Base-by-base conservation (phyloP, 129 eudicot species). In the Mikania micrantha region DNA sequence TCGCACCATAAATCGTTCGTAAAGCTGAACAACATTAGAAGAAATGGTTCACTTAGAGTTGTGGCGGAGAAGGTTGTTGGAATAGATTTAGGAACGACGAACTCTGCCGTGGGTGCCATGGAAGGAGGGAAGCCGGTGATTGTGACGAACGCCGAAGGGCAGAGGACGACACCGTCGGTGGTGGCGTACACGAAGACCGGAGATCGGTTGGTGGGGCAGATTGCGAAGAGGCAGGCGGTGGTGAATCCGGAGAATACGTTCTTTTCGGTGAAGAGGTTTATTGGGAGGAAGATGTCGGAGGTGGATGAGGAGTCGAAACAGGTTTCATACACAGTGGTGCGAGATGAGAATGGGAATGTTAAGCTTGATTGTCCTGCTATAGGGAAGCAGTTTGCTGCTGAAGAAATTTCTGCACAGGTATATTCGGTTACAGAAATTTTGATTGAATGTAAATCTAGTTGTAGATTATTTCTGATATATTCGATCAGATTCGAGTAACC, bases 331-430 rank as follows among this genome's bases (percentile, higher is more conserved):
- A 72, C 66, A 17, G 94, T 91, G 39, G 88, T 91, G 1, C 77
- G 97, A 24, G 97, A 91, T 82, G 96, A 91, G 61, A 91, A 91
- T 74, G 97, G 97, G 12, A 91, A 91, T 31, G 97, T 91, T 15
- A 91, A 91, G 87, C 96, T 91, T 17, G 96, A 91, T 67, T 91
- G 97, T 60, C 97, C 97, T 52, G 97, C 97, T 40, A 91, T 91
- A 59, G 96, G 96, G 12, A 91, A 88, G 24, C 88, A 79, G 65
- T 91, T 91, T 69, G 97, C 97, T 9, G 97, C 97, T 64, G 97
- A 91, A 71, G 97, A 91, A 58, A 91, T 91, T 32, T 91, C 97
- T 0, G 97, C 97, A 34, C 97, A 91, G 97, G 97, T 91, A 49
- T 5, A 12, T 29, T 40, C 13, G 22, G 22, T 61, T 20, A 19